Base-by-base conservation (phyloP, 2,329 filamentous ascomycete genomes). In the Botrytis squamosa region DNA sequence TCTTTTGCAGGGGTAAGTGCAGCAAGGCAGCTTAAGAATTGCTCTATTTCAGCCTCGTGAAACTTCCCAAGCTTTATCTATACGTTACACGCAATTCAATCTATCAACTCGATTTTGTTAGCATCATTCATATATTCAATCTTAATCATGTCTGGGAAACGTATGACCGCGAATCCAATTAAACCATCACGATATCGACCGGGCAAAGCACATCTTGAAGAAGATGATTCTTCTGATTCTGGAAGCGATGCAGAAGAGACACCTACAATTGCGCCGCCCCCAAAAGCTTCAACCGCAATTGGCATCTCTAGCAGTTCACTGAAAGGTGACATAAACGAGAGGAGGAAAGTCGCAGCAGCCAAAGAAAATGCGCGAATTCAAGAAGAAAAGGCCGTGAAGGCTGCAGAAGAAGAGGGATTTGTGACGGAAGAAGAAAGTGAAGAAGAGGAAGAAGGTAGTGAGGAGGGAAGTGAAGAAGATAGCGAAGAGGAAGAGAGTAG, bases 111-210 rank as follows among this genome's bases (percentile, higher is more conserved):
- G 38, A 25, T 29, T 20, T 38, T 14, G 14, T 22, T 22, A 8
- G 36, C 8, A 49, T 22, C 25, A 49, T 57, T n/a, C n/a, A 42
- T 44, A 70, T 29, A 42, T 57, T 38, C 59, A 60, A 73, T 40
- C 55, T 33, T 36, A 73, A 80, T 75, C 63, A 88, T 89, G 87
- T 91, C 92, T 75, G 89, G 91, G 20, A 94, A 93, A 82, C 92
- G 93, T 80, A 97, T 98, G 93, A 98, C 95, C 76, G 94, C 95
- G 76, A 97, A 98, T 81, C 94, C 93, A 5, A 84, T 91, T 74
- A 91, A 90, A 81, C 93, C 94, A 38, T 89, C 91, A 77, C 92
- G 96, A 73, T 92, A 98, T 80, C 91, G 94, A 74, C 92, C 95
- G 25, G 95, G 96, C 77, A 98, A 98, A 83, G 86, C 91, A 25